Conservation (phyloP, 805 yeast species). For the Wickerhamiella vanderwaltii region DNA sequence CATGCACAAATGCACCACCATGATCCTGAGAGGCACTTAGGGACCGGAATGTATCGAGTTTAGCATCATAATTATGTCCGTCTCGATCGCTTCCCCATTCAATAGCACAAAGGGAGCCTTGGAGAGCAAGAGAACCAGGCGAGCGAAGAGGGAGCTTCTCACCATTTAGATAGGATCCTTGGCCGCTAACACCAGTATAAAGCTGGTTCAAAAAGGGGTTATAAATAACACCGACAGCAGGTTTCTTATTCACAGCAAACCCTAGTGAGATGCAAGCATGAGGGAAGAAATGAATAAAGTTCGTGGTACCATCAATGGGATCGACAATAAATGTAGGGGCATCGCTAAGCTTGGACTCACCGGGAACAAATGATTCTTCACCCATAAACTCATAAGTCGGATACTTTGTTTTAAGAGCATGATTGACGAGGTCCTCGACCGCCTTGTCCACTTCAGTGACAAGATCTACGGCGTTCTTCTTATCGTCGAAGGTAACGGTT, state of each 20-base stretch:
- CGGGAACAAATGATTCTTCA: constrained; percentile 46
- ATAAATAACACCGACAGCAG: constrained; percentile 55
- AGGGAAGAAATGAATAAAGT: constrained; percentile 52
- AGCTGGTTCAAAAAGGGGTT: constrained; percentile 45
- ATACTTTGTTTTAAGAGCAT: constrained; percentile 27
- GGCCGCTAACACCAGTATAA: constrained; percentile 43
- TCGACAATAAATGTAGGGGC: constrained; percentile 54
- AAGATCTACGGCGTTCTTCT: constrained; percentile 48
- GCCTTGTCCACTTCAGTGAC: constrained; percentile 50
- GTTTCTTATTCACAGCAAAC: constrained; percentile 35
- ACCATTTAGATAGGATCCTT: constrained; percentile 43
- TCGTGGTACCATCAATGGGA: constrained; percentile 56
- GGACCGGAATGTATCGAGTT: constrained; percentile 37
- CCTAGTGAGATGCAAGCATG: constrained; percentile 52
- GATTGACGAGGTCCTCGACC: constrained; percentile 36
- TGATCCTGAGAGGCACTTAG: constrained; percentile 32
- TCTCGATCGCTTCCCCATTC: constrained; percentile 52
- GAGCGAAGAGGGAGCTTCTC: constrained; percentile 30
- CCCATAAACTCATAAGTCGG: constrained; percentile 47
- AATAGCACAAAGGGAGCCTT: constrained; percentile 42
- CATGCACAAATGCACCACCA: constrained; percentile 48
- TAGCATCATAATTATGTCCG: constrained; percentile 39
- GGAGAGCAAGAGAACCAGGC: constrained; percentile 33
- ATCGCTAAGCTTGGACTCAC: constrained; percentile 35
- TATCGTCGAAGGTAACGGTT: constrained; percentile 38